Evolutionary conservation across 2,329 filamentous ascomycete species (phyloP).

Genomic region (Fusarium fujikuroi): DNA sequence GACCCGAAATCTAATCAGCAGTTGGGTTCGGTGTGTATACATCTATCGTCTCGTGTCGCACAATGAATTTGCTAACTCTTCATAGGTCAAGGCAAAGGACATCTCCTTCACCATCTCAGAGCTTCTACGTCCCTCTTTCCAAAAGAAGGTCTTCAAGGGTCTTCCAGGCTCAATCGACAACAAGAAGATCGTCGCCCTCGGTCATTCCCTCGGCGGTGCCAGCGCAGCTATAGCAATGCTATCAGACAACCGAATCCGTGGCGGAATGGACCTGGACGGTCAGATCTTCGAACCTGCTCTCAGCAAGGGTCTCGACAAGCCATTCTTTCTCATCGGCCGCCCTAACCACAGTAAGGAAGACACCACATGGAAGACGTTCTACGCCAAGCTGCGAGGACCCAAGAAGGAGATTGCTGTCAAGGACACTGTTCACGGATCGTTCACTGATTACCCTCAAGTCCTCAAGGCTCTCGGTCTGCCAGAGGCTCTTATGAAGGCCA

Average conservation of each 20-base stretch:
- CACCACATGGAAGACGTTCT: slow-evolving; percentile 48
- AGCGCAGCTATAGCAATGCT: slow-evolving; percentile 49
- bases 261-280: slow-evolving; percentile 56
- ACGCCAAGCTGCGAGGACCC: slow-evolving; percentile 39
- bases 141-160: slow-evolving; percentile 23
- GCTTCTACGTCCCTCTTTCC: slow-evolving; percentile 38
- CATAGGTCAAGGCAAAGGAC: slow-evolving; percentile 51
- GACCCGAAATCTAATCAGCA: slow-evolving; percentile 18
- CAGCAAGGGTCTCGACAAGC: slow-evolving; percentile 41
- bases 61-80: neutral
- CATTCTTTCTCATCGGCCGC: slow-evolving; percentile 48
- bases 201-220: slow-evolving; percentile 55
- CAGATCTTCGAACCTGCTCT: slow-evolving; percentile 47
- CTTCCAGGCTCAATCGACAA: slow-evolving; percentile 44
- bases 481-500: neutral
- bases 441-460: slow-evolving; percentile 47
- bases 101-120: slow-evolving; percentile 52
- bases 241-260: slow-evolving; percentile 48
- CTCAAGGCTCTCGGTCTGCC: slow-evolving; percentile 41
- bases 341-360: slow-evolving; percentile 46
- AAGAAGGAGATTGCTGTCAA: slow-evolving; percentile 41
- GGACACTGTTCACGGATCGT: slow-evolving; percentile 47
- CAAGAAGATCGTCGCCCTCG: slow-evolving; percentile 49
- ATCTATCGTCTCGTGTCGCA: accelerated
- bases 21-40: slow-evolving; percentile 25